Conservation (phyloP, 768 basidiomycete genomes). For the Tephrocybe sp. region DNA sequence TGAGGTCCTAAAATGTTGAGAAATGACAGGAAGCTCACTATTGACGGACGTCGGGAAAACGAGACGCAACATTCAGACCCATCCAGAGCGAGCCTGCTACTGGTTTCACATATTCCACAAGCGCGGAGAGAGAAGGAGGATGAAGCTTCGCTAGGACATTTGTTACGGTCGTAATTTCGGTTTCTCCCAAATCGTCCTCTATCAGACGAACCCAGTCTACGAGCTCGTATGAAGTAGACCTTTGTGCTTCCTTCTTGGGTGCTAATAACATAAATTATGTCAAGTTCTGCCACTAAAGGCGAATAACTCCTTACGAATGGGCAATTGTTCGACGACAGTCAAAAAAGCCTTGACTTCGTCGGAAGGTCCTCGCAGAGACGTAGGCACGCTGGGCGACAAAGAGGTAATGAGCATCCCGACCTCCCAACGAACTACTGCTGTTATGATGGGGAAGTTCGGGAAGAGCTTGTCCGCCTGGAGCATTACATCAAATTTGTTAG, state of each 20-base stretch:
- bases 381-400: slow-evolving; percentile 25
- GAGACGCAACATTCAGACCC: slow-evolving; percentile 26
- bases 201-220: slow-evolving; percentile 65
- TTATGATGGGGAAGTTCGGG: slow-evolving; percentile 31
- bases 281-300: neutral
- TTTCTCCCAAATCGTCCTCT: slow-evolving; percentile 29
- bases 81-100: slow-evolving; percentile 42
- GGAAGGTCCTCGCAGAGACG: slow-evolving; percentile 3
- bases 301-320: slow-evolving; percentile 43
- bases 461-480: slow-evolving; percentile 30
- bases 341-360: slow-evolving; percentile 44
- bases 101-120: slow-evolving; percentile 48
- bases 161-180: slow-evolving; percentile 42
- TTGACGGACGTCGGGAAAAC: slow-evolving; percentile 18
- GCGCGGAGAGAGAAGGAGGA: slow-evolving; percentile 36
- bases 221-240: slow-evolving; percentile 49
- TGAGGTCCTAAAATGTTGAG: neutral
- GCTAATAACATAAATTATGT: slow-evolving; percentile 30
- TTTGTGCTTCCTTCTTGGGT: slow-evolving; percentile 30
- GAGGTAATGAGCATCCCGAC: slow-evolving; percentile 36
- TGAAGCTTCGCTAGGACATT: slow-evolving; percentile 40
- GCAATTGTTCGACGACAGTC: slow-evolving; percentile 37
- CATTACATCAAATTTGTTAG: slow-evolving; percentile 35
- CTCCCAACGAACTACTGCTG: slow-evolving; percentile 45
- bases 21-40: slow-evolving; percentile 9